Evolutionary conservation across 1,284 basidiomycete species (phyloP).

Genomic region (Wallemia hederae): DNA sequence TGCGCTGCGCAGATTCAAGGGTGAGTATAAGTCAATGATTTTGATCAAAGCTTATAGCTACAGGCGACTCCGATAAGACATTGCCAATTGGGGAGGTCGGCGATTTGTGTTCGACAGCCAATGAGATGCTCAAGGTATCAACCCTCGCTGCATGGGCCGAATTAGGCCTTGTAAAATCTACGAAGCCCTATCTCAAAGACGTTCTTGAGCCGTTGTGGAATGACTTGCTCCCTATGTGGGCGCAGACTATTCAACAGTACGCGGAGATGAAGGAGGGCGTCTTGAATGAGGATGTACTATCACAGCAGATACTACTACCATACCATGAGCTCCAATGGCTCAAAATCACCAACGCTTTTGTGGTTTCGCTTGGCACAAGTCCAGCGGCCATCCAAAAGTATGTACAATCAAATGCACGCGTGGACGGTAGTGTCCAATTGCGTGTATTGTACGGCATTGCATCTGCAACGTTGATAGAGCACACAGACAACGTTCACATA

Average conservation of each 20-base stretch:
- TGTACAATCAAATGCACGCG: neutral
- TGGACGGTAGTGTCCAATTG: neutral
- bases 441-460: neutral
- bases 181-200: slow-evolving; percentile 44
- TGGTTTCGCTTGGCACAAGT: neutral
- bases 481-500: neutral
- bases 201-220: slow-evolving; percentile 84
- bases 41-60: neutral
- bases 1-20: slow-evolving; percentile 68
- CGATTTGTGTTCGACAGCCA: slow-evolving; percentile 70
- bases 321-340: neutral
- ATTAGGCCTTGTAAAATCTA: slow-evolving; percentile 45
- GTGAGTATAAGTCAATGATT: slow-evolving; percentile 17
- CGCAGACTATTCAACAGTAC: neutral
- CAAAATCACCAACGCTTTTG: neutral
- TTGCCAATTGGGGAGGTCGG: slow-evolving; percentile 51
- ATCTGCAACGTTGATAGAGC: neutral
- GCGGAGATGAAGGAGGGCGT: neutral
- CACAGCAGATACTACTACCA: neutral
- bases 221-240: slow-evolving; percentile 22
- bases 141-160: slow-evolving; percentile 89
- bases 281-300: neutral
- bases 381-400: neutral
- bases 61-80: slow-evolving; percentile 44
- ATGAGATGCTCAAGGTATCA: slow-evolving; percentile 78